Percentiles rank a stretch among this genome's conserved stretches.
Evolutionary conservation across 805 yeast genomes (phyloP).

Genomic region (Wickerhamiella azymoides): DNA sequence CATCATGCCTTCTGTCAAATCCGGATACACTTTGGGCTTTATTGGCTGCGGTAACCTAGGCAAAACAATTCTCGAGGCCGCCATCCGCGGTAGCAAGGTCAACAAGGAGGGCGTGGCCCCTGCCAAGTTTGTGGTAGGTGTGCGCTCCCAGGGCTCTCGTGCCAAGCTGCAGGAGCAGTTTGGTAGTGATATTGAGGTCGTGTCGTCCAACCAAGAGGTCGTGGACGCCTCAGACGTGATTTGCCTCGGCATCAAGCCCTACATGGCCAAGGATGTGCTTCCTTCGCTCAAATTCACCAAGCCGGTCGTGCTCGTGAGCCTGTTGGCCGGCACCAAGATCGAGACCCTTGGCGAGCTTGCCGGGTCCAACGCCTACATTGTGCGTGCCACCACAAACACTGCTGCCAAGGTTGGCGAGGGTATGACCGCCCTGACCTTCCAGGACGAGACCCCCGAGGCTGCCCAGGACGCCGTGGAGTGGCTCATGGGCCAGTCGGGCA

Average conservation of each 20-base stretch:
- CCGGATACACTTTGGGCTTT: constrained; percentile 46
- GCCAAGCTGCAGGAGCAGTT: constrained; percentile 36
- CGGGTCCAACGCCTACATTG: constrained; percentile 35
- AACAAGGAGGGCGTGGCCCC: constrained; percentile 40
- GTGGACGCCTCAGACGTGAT: constrained; percentile 54
- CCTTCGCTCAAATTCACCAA: constrained; percentile 37
- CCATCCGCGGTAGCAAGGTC: constrained; percentile 32
- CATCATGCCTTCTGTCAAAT: background rate
- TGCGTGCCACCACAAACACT: constrained; percentile 96
- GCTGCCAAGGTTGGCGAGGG: constrained; percentile 91
- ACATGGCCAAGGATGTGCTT: constrained; percentile 49
- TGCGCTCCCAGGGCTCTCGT: constrained; percentile 41
- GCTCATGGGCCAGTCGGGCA: constrained; percentile 31
- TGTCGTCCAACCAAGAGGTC: constrained; percentile 39
- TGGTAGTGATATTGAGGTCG: constrained; percentile 37
- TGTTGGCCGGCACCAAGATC: constrained; percentile 88
- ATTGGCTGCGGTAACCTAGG: constrained; percentile 96
- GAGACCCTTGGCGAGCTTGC: constrained; percentile 38
- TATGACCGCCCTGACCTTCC: constrained; percentile 81
- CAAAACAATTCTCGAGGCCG: constrained; percentile 76
- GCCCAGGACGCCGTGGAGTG: constrained; percentile 23
- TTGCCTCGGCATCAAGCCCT: constrained; percentile 83
- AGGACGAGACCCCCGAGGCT: constrained; percentile 31
- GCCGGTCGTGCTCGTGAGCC: constrained; percentile 44
- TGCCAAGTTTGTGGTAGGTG: constrained; percentile 62